Percentiles rank a stretch among this genome's conserved stretches.
Evolutionary conservation across 768 basidiomycete species (phyloP).

Genomic region (Myochromella boudieri): DNA sequence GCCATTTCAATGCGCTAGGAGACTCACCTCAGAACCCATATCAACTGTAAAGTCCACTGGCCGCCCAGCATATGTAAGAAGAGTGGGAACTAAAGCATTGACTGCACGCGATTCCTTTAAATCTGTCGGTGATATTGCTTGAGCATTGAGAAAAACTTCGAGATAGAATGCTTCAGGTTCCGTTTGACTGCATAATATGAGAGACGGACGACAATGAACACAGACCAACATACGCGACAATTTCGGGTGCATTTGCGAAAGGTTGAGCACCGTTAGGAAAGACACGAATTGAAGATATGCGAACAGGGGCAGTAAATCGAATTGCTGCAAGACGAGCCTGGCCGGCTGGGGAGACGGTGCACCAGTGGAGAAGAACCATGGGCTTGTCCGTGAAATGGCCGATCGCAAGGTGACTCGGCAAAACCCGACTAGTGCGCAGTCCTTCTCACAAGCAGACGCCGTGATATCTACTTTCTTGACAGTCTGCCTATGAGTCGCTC

Average conservation of each 20-base stretch:
- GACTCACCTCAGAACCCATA: constrained; percentile 60
- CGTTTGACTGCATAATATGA: constrained; percentile 48
- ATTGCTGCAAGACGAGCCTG: constrained; percentile 64
- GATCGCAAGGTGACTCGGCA: constrained; percentile 20
- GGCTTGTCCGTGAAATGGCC: background rate
- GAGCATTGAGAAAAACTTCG: constrained; percentile 75
- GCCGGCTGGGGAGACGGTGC: constrained; percentile 57
- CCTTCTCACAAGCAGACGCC: constrained; percentile 5
- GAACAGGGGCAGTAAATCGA: constrained; percentile 67
- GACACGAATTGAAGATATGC: constrained; percentile 64
- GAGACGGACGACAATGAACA: background rate
- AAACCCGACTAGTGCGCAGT: constrained; percentile 25
- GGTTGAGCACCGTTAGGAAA: constrained; percentile 67
- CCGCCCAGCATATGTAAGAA: constrained; percentile 70
- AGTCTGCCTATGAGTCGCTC: constrained; percentile 46
- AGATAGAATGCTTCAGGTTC: constrained; percentile 74
- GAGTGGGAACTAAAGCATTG: constrained; percentile 72
- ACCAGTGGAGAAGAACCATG: constrained; percentile 68
- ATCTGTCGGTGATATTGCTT: constrained; percentile 42
- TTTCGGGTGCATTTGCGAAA: constrained; percentile 58
- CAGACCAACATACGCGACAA: constrained; percentile 60
- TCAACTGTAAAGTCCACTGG: constrained; percentile 65
- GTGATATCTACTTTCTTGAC: constrained; percentile 15
- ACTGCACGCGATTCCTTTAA: constrained; percentile 58
- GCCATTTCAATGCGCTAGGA: background rate